Evolutionary conservation across 495 filamentous ascomycete genomes (phyloP).

Genomic region (Wilcoxina mikolae): DNA sequence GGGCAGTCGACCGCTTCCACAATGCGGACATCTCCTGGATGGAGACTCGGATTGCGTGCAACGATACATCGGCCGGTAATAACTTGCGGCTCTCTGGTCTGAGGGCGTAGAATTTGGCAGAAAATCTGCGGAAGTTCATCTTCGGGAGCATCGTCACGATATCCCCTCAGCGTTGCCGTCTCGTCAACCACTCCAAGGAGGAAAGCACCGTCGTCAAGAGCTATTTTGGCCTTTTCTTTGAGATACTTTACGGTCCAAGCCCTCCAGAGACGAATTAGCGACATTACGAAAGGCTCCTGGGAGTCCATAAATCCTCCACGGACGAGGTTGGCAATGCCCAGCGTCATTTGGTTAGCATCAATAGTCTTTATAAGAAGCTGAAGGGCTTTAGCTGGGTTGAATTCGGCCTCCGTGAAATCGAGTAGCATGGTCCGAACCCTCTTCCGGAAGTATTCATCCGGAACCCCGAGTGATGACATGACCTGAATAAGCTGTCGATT

Average conservation of each 20-base stretch:
- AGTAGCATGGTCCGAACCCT: constrained; percentile 52
- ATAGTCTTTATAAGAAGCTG: constrained; percentile 53
- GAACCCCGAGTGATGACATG: constrained; percentile 60
- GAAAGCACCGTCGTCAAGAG: constrained; percentile 68
- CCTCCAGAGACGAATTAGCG: constrained; percentile 59
- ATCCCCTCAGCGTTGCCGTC: constrained; percentile 55
- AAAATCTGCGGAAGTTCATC: constrained; percentile 45
- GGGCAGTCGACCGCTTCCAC: constrained; percentile 70
- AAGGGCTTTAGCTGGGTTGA: constrained; percentile 45
- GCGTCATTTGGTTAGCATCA: constrained; percentile 74
- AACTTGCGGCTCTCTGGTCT: constrained; percentile 32
- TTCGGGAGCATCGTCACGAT: constrained; percentile 33
- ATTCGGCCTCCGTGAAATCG: constrained; percentile 53
- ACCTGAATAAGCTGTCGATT: constrained; percentile 84
- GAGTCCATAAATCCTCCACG: constrained; percentile 58
- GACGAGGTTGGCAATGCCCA: constrained; percentile 59
- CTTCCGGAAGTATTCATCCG: constrained; percentile 47
- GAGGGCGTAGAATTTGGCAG: constrained; percentile 48
- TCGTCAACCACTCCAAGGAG: constrained; percentile 86
- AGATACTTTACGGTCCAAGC: constrained; percentile 71
- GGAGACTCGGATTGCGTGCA: constrained; percentile 84
- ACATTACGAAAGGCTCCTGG: constrained; percentile 69
- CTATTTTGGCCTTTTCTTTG: constrained; percentile 83
- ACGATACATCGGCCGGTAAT: constrained; percentile 70
- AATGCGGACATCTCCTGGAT: constrained; percentile 83